Conservation (phyloP, 208 protist species). For the Acanthamoeba healyi region DNA sequence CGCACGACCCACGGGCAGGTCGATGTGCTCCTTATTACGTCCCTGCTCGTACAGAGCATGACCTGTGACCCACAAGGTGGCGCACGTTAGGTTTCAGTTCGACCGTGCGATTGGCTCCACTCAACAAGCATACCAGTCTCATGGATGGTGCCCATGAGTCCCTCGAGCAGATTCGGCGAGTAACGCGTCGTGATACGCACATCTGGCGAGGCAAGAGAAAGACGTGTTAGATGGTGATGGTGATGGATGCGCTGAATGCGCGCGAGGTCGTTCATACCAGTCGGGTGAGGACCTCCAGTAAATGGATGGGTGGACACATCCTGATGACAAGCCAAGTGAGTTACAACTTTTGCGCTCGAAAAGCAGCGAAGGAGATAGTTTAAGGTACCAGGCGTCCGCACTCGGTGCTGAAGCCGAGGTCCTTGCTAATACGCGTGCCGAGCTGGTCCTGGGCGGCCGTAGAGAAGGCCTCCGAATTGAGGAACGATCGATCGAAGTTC, state of each 20-base stretch:
- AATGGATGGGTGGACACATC: background rate
- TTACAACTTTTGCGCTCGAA: background rate
- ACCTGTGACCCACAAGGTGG: background rate
- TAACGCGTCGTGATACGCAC: slow-evolving; percentile 54
- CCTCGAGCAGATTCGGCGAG: slow-evolving; percentile 18
- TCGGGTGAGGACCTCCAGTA: background rate
- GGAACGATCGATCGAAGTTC: slow-evolving; percentile 24
- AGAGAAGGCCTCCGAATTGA: background rate
- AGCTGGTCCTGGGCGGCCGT: background rate
- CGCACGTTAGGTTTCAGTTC: background rate
- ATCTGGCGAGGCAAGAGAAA: background rate
- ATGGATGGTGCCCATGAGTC: slow-evolving; percentile 54
- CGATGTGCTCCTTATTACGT: background rate
- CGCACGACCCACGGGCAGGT: background rate
- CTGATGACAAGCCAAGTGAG: background rate
- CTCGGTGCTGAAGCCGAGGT: slow-evolving; percentile 43
- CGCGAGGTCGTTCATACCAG: too few relatives aligned
- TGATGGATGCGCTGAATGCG: too few relatives aligned
- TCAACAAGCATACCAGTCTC: slow-evolving; percentile 1
- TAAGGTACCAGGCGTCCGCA: background rate
- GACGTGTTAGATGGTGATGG: too few relatives aligned
- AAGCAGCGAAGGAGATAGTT: background rate
- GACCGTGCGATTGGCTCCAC: too few relatives aligned
- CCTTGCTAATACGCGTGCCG: background rate
- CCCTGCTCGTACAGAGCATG: slow-evolving; percentile 58